A percentile compares a stretch with the other conserved stretches of the same genome.
Evolutionary conservation across 306 rosid genomes (phyloP).

Genomic region (Spatholobus suberectus): DNA sequence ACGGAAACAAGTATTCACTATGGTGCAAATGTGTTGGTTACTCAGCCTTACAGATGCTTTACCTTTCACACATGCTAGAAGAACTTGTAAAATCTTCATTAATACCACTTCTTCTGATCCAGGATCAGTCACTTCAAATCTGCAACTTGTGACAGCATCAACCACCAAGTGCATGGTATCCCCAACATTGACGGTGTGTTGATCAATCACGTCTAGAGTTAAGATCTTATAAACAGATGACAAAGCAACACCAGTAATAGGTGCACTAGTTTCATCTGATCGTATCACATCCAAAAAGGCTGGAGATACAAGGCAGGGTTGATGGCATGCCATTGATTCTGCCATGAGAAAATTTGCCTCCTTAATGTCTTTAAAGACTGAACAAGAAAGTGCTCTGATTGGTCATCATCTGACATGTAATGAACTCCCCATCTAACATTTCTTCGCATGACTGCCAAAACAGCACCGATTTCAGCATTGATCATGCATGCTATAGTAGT

Average conservation of each 20-base stretch:
- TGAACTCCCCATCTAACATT: constrained; percentile 93
- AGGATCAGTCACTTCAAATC: constrained; percentile 94
- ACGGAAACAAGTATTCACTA: constrained; percentile 89
- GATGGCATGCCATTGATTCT: constrained; percentile 74
- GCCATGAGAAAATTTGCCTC: constrained; percentile 78
- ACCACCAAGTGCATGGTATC: constrained; percentile 84
- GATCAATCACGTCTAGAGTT: constrained; percentile 82
- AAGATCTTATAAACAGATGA: constrained; percentile 88
- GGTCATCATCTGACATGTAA: constrained; percentile 83
- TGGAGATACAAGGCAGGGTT: constrained; percentile 79
- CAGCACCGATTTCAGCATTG: constrained; percentile 90
- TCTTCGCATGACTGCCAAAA: constrained; percentile 91
- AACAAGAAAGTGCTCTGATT: constrained; percentile 79
- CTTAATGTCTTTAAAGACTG: constrained; percentile 76
- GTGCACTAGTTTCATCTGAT: constrained; percentile 93
- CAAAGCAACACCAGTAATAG: constrained; percentile 87
- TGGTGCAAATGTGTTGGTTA: constrained; percentile 89
- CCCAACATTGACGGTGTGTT: constrained; percentile 68
- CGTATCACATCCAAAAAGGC: constrained; percentile 85
- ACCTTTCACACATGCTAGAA: constrained; percentile 87
- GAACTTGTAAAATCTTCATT: constrained; percentile 92
- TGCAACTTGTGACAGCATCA: constrained; percentile 91
- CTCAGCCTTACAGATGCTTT: constrained; percentile 78
- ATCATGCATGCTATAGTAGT: constrained; percentile 80
- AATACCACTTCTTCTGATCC: constrained; percentile 90